Base-by-base conservation (phyloP, 139 green algal genomes). In the Chlorella sp. region DNA sequence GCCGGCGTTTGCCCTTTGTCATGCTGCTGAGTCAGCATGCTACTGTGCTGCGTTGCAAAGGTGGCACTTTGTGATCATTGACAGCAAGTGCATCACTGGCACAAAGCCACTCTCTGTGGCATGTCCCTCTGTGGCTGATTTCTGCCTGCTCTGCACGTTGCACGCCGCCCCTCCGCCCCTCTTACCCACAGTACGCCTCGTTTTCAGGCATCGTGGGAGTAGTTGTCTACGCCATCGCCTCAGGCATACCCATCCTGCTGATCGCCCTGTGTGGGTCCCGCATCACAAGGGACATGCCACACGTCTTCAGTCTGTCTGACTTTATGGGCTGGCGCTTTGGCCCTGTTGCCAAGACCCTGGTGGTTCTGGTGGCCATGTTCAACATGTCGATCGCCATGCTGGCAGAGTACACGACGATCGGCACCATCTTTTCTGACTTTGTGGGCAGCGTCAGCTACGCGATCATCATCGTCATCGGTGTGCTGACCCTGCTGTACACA, bases 161-260 rank as follows among this genome's bases (percentile, higher is more conserved):
- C 82, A 95, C n/a, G 77, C 61, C 80, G 88, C 75, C 69, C 85
- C 49, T 51, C 69, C 66, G n/a, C n/a, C n/a, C n/a, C n/a, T n/a
- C n/a, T n/a, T n/a, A n/a, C n/a, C n/a, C n/a, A 51, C 49, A 69
- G 59, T 92, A 81, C 35, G 77, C 73, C 2, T 62, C 72, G 0
- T 85, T 68, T 32, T 79, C 88, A 10, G 90, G 90, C 67, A 86
- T 89, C 24, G 62, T 93, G 1, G 90, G 90, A 5, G 34, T 90
- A n/a, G 55, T 82, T 2, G 72, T 89, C 30, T 95, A 95, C 34
- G 85, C 90, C 1, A 14, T 95, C 1, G 64, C 85, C 2, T 79
- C 83, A 0, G 90, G 90, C 60, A 65, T 94, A 1, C 90, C 90
- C 14, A 75, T 95, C n/a, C 70, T 95, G 10, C 51, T 94, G 4